phyloP scores from a whole-genome alignment of 2,329 filamentous ascomycete species.

The Westerdykella aurantiaca region DNA sequence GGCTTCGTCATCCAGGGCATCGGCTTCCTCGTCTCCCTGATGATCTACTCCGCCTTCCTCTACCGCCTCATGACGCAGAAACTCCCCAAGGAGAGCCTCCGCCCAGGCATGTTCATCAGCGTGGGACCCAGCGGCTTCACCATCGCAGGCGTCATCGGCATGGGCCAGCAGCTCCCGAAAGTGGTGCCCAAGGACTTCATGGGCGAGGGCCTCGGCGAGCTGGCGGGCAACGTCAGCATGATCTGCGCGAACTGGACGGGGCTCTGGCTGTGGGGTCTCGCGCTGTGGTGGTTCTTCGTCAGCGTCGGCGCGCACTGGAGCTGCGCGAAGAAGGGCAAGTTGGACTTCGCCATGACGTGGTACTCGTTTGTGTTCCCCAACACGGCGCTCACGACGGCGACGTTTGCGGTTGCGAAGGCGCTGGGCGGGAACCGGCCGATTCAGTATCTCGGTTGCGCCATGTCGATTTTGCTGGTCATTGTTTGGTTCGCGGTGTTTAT shows the following conservation, averaged over 20 bases:
- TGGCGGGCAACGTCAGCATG: constrained; percentile 51
- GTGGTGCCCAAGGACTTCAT: constrained; percentile 52
- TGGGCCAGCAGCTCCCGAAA: constrained; percentile 48
- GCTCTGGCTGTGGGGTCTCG: constrained; percentile 78
- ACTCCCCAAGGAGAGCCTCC: constrained; percentile 65
- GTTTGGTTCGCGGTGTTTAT: constrained; percentile 64
- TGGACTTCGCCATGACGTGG: constrained; percentile 80
- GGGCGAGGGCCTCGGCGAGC: constrained; percentile 45
- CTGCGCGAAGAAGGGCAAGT: constrained; percentile 53
- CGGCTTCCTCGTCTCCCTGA: constrained; percentile 61
- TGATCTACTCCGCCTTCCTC: constrained; percentile 79
- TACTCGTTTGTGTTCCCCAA: constrained; percentile 80
- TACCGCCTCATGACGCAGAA: constrained; percentile 88
- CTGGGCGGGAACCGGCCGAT: constrained; percentile 47
- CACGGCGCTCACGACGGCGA: constrained; percentile 67
- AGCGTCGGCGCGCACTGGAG: constrained; percentile 70
- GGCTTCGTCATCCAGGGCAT: constrained; percentile 59
- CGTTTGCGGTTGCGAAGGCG: constrained; percentile 61
- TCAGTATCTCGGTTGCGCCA: constrained; percentile 60
- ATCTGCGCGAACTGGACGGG: constrained; percentile 58
- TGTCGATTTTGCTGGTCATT: constrained; percentile 60
- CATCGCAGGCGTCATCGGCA: constrained; percentile 54
- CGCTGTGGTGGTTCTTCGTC: constrained; percentile 78
- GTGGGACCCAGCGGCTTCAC: constrained; percentile 72
- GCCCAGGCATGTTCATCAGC: constrained; percentile 80